These are phyloP conservation scores for Thelephora aurantiotincta DNA, from an alignment of 768 basidiomycete genomes.

Conservation along the genomic window DNA sequence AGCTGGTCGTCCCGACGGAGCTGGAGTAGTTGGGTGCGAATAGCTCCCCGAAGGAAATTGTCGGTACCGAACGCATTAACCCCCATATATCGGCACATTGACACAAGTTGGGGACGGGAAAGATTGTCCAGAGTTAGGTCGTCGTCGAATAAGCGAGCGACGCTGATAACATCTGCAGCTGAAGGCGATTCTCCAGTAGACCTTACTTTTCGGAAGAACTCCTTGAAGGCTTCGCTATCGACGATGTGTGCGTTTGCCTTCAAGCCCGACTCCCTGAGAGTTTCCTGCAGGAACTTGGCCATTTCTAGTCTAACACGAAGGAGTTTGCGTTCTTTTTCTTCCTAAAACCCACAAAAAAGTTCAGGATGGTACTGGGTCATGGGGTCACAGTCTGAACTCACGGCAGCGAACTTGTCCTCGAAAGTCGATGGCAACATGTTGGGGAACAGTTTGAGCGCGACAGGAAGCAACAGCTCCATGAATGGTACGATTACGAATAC, in stretches of 20 bases:
- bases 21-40: constrained; percentile 69
- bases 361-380: neutral
- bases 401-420: constrained; percentile 92
- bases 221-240: constrained; percentile 91
- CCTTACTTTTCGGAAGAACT: constrained; percentile 97
- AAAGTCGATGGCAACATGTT: constrained; percentile 98
- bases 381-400: constrained; percentile 22
- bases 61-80: constrained; percentile 98
- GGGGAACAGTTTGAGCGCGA: constrained; percentile 93
- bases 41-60: constrained; percentile 89
- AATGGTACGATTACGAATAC: constrained; percentile 94
- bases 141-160: constrained; percentile 94
- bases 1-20: constrained; percentile 88
- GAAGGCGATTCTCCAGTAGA: constrained; percentile 93
- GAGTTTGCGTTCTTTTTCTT: constrained; percentile 94
- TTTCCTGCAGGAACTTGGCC: constrained; percentile 99
- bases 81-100: constrained; percentile 96
- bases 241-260: constrained; percentile 90
- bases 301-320: constrained; percentile 91
- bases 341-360: constrained; percentile 32
- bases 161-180: constrained; percentile 76
- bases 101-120: constrained; percentile 94
- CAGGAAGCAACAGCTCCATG: constrained; percentile 94
- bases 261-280: constrained; percentile 84
- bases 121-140: constrained; percentile 97